Percentiles rank a stretch among this genome's conserved stretches.
Conservation (phyloP, 2,329 filamentous ascomycete species). For the Calonectria leucothoes region DNA sequence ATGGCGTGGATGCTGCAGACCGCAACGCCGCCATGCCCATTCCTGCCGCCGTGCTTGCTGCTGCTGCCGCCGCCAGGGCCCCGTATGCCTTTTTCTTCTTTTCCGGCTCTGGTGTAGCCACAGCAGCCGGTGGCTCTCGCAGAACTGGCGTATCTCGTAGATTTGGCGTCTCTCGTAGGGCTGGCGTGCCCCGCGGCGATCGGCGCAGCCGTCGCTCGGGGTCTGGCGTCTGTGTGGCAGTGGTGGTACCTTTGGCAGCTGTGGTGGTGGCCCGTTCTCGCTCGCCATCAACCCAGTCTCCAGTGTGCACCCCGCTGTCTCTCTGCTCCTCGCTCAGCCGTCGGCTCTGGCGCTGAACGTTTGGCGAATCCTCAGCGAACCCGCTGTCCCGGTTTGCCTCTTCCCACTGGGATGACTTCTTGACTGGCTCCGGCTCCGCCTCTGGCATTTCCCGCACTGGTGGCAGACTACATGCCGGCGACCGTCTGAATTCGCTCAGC, state of each 20-base stretch:
- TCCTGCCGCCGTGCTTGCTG: conserved; percentile 22
- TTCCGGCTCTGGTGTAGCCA: conserved; percentile 57
- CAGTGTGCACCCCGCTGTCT: conserved; percentile 69
- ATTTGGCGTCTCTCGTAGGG: conserved; percentile 53
- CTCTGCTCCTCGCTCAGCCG: conserved; percentile 51
- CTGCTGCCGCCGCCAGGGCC: conserved; percentile 34
- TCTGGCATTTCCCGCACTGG: conserved; percentile 65
- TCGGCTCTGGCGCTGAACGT: conserved; percentile 51
- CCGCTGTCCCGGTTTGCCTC: conserved; percentile 52
- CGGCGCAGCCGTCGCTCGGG: conserved; percentile 44
- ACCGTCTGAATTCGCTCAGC: conserved; percentile 54
- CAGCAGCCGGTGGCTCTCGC: conserved; percentile 50
- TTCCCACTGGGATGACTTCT: conserved; percentile 7
- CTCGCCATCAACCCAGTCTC: conserved; percentile 55
- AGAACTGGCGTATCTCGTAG: conserved; percentile 56
- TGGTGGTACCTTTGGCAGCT: conserved; percentile 48
- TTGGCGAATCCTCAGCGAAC: conserved; percentile 52
- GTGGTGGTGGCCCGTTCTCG: conserved; percentile 33
- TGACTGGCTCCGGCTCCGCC: conserved; percentile 50
- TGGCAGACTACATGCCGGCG: conserved; percentile 58
- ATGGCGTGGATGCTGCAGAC: conserved; percentile 32
- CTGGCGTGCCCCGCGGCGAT: conserved; percentile 52
- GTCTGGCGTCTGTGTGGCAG: conserved; percentile 44
- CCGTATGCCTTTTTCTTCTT: conserved; percentile 52
- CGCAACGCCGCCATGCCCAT: conserved; percentile 23